phyloP scores from a whole-genome alignment of 108 stramenopile species.

The Hondaea fermentalgiana region DNA sequence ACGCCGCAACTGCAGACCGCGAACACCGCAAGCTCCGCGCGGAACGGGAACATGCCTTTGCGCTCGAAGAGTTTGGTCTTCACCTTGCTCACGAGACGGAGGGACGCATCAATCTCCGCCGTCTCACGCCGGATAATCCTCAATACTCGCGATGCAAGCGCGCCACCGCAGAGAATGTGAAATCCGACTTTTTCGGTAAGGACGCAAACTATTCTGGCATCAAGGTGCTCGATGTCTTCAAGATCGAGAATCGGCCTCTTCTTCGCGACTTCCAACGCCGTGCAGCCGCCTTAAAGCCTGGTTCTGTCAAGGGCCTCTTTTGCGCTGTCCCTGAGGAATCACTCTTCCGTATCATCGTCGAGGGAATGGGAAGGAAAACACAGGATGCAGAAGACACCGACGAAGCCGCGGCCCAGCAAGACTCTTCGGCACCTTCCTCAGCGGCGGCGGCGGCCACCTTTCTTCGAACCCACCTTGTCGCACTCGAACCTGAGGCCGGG shows the following conservation, averaged over 20 bases:
- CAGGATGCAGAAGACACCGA: background rate
- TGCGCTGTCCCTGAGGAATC: conserved; percentile 30
- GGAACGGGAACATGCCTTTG: background rate
- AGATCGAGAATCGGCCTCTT: conserved; percentile 27
- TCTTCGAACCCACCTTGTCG: background rate
- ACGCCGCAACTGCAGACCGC: background rate
- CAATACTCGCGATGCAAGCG: conserved; percentile 38
- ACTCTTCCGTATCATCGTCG: conserved; percentile 27
- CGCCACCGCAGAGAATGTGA: conserved; percentile 41
- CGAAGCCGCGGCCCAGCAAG: background rate
- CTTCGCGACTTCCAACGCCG: conserved; percentile 28
- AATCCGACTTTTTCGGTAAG: conserved; percentile 29
- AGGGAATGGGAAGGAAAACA: conserved; percentile 10
- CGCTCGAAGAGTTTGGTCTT: background rate
- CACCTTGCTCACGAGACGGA: conserved; percentile 33
- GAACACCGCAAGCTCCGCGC: background rate
- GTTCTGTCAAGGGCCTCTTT: conserved; percentile 44
- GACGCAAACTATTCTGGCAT: conserved; percentile 26
- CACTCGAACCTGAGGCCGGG: background rate
- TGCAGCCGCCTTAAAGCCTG: conserved; percentile 16
- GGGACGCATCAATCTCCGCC: conserved; percentile 25
- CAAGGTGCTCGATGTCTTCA: conserved; percentile 37
- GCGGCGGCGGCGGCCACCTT: background rate
- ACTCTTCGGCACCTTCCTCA: background rate
- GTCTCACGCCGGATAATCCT: conserved; percentile 30